Percentiles rank a stretch among this genome's conserved stretches.
Conservation (phyloP, 148 eudicot genomes). For the Heliosperma pusillum region DNA sequence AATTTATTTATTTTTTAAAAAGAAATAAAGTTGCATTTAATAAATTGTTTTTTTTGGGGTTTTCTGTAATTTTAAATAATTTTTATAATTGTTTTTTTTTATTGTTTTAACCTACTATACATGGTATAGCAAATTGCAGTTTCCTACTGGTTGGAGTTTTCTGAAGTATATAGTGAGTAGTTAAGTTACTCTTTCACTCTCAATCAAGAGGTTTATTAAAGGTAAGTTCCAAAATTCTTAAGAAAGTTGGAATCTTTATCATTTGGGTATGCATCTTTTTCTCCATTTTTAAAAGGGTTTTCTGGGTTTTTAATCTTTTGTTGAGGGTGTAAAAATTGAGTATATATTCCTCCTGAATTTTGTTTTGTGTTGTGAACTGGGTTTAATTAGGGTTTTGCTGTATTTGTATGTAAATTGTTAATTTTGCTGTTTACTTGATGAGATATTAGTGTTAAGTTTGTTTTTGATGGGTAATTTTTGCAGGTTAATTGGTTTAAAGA, state of each 20-base stretch:
- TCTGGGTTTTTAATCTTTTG: background rate
- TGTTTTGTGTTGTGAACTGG: background rate
- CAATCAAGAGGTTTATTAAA: constrained; percentile 17
- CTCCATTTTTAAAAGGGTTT: background rate
- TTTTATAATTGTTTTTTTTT: background rate
- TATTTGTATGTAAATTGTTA: background rate
- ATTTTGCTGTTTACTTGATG: background rate
- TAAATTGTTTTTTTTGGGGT: background rate
- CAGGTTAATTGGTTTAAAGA: constrained; percentile 21
- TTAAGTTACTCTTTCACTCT: background rate
- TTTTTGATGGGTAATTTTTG: constrained; percentile 12
- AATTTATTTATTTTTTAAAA: background rate
- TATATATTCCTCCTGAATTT: background rate
- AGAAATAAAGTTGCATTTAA: too few species aligned
- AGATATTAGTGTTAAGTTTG: background rate
- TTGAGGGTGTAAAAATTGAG: background rate
- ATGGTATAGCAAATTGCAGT: constrained; percentile 22
- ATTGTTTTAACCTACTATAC: constrained; percentile 12
- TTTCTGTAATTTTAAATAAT: background rate
- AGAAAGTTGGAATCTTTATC: constrained; percentile 10
- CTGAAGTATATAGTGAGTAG: constrained; percentile 6
- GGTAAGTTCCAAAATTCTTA: constrained; percentile 1
- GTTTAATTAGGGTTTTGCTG: constrained; percentile 3
- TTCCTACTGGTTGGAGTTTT: constrained; percentile 19
- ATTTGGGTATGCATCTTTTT: constrained; percentile 1